Percentiles rank a stretch among this genome's conserved stretches.
Conservation (phyloP, 768 basidiomycete species). For the Tricholoma flavovirens region DNA sequence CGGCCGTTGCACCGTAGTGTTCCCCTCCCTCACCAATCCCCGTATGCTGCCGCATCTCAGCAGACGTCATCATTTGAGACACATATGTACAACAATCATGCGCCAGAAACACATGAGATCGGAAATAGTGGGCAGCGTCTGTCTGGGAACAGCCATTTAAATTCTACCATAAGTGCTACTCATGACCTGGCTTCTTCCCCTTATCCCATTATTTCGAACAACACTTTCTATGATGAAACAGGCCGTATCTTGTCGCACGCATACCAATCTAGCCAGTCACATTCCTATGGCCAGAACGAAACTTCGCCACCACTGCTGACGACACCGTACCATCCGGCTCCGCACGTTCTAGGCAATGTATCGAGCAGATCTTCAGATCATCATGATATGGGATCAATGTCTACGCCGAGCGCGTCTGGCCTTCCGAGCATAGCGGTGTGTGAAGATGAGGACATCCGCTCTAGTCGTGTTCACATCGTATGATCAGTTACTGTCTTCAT, state of each 20-base stretch:
- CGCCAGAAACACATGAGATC: constrained; percentile 7
- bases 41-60: constrained; percentile 2
- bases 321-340: constrained; percentile 22
- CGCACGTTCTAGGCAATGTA: constrained; percentile 11
- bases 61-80: constrained; percentile 6
- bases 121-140: constrained; percentile 7
- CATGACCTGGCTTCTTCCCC: constrained; percentile 23
- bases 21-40: constrained; percentile 13
- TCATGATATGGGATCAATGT: constrained; percentile 1
- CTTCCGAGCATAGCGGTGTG: constrained; percentile 9
- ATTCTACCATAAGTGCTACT: constrained; percentile 14
- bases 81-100: constrained; percentile 5
- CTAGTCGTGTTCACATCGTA: background rate
- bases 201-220: constrained; percentile 22
- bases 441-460: background rate
- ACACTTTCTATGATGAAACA: constrained; percentile 19
- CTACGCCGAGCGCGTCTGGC: constrained; percentile 14
- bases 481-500: background rate
- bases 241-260: constrained; percentile 10
- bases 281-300: constrained; percentile 2
- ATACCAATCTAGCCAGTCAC: constrained; percentile 8
- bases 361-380: constrained; percentile 1
- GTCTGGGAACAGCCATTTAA: constrained; percentile 14
- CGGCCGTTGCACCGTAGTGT: constrained; percentile 20
- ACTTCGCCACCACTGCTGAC: constrained; percentile 21